Evolutionary conservation across 768 basidiomycete species (phyloP), one percentile per base, ranked within the genome.

Genomic region (Termitomyces sp.): DNA sequence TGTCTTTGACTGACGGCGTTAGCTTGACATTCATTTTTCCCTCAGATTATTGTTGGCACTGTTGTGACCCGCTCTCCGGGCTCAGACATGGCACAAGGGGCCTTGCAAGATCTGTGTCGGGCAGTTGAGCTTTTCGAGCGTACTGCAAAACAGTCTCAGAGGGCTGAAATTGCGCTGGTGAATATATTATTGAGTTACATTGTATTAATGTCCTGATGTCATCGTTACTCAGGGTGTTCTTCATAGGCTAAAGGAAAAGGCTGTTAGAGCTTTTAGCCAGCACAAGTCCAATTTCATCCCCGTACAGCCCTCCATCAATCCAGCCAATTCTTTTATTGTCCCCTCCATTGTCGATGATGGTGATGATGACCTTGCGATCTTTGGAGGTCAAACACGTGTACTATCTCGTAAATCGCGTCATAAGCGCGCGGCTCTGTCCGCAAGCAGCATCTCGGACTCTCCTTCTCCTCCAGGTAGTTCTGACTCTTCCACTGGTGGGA

Each of bases 11-110:
- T 38, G 30, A 56, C 41, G 17, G 32, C 48, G 26, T 40, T 17
- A 9, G 41, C 10, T 35, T 14, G 34, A 28, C 8, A 32, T 48
- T 60, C 30, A 55, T 44, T 40, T 24, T 15, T 37, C 38, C 26
- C 24, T 5, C 57, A 86, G 85, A 70, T 84, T 12, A 78, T 82
- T 49, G 76, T 78, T 1, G 82, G 82, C 2, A 80, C 80, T 2
- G 76, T 84, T n/a, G 80, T 83, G n/a, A 78, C 79, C 1, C 75
- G 79, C 15, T 78, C 76, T 7, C 82, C 83, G 1, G 73, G 67
- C 46, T 81, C 75, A 3, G 77, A 70, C 41, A 71, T 83, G 21
- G 77, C 82, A 0, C 58, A 74, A 0, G 76, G 74, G 56, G 82
- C 83, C 0, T 67, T 82, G 44, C 59, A 71, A 9, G 80, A 84